Evolutionary conservation across 2,329 filamentous ascomycete genomes (phyloP).

Genomic region (Chrysoporthe austroafricana): DNA sequence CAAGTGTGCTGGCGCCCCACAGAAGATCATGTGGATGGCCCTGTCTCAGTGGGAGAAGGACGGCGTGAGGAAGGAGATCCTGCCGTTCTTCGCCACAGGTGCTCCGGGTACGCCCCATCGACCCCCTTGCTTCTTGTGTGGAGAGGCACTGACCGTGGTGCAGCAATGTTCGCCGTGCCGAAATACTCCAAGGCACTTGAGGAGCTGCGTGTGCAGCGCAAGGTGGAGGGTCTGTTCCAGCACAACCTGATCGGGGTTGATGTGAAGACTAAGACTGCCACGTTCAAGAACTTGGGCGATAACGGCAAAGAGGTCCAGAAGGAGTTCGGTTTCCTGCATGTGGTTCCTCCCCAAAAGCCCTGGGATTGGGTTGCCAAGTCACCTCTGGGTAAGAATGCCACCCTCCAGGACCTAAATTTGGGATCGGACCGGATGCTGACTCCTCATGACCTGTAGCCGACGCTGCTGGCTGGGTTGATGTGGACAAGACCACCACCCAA

Average conservation of each 20-base stretch:
- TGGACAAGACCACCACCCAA: conserved; percentile 32
- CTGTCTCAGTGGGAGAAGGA: conserved; percentile 43
- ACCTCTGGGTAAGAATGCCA: conserved; percentile 35
- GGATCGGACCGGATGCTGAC: neutral
- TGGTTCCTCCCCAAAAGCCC: conserved; percentile 37
- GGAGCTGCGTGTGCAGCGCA: conserved; percentile 39
- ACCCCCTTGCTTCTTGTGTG: neutral
- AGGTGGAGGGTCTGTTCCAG: conserved; percentile 44
- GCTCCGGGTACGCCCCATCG: conserved; percentile 24
- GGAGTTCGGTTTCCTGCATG: conserved; percentile 43
- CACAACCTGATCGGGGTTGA: conserved; percentile 43
- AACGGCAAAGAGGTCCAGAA: conserved; percentile 38
- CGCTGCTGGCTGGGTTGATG: conserved; percentile 32
- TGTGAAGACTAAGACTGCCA: conserved; percentile 37
- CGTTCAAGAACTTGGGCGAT: conserved; percentile 40
- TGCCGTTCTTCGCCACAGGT: conserved; percentile 42
- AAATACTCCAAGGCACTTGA: conserved; percentile 44
- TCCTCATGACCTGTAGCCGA: conserved; percentile 19
- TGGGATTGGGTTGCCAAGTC: conserved; percentile 32
- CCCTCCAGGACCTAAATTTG: neutral
- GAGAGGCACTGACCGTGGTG: neutral
- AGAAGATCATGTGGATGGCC: conserved; percentile 47
- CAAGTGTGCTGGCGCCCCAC: conserved; percentile 45
- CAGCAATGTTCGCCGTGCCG: conserved; percentile 44
- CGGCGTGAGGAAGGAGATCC: conserved; percentile 38